Percentiles rank a stretch among this genome's conserved stretches.
Evolutionary conservation across 2,329 filamentous ascomycete genomes (phyloP).

Genomic region (Xylaria sp.): DNA sequence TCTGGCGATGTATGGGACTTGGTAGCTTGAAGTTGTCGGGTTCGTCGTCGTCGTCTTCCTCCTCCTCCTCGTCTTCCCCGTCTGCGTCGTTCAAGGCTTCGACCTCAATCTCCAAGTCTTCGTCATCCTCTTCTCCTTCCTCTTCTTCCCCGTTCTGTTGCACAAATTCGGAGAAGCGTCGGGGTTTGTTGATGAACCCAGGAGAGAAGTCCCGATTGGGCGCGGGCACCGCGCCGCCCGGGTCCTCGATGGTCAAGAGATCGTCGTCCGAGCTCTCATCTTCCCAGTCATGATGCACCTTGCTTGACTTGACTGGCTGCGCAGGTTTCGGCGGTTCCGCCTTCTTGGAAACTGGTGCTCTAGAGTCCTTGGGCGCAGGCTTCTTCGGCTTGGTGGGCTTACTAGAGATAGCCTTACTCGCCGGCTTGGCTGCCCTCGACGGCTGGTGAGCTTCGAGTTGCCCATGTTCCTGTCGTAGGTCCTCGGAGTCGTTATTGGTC

Average conservation of each 20-base stretch:
- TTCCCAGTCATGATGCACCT: conserved; percentile 50
- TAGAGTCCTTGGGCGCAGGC: conserved; percentile 38
- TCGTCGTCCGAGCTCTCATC: conserved; percentile 68
- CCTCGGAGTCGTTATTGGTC: conserved; percentile 70
- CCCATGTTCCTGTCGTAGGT: conserved; percentile 73
- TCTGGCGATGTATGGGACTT: conserved; percentile 61
- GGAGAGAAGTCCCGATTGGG: conserved; percentile 60
- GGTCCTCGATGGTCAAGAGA: conserved; percentile 69
- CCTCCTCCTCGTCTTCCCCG: conserved; percentile 53
- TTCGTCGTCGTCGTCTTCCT: conserved; percentile 52
- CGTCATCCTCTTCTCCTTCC: conserved; percentile 43
- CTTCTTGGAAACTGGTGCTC: conserved; percentile 41
- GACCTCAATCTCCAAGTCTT: conserved; percentile 56
- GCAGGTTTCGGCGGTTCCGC: conserved; percentile 36
- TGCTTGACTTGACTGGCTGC: conserved; percentile 38
- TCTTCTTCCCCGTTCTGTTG: conserved; percentile 54
- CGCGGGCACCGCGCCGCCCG: conserved; percentile 58
- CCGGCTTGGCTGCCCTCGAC: conserved; percentile 37
- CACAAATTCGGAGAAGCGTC: conserved; percentile 66
- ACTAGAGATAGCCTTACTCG: conserved; percentile 37
- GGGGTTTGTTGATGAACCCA: conserved; percentile 56
- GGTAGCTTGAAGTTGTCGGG: conserved; percentile 62
- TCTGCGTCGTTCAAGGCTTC: conserved; percentile 59
- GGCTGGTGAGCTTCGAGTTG: conserved; percentile 64
- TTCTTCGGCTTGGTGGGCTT: conserved; percentile 46